Evolutionary conservation across 768 basidiomycete species (phyloP).

Genomic region (Boletus huronensis): DNA sequence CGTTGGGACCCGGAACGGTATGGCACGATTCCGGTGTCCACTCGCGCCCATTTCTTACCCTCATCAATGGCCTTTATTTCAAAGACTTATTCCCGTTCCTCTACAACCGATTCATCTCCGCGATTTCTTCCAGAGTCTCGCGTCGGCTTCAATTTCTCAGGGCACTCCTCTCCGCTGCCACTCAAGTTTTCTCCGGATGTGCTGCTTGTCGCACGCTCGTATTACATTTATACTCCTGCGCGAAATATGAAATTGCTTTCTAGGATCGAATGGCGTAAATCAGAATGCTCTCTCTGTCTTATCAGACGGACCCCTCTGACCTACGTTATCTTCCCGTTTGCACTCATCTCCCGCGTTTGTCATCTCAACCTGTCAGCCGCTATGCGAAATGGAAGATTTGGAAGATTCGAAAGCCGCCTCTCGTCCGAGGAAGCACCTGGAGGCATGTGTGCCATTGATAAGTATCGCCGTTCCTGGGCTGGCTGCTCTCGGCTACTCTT

Average conservation of each 20-base stretch:
- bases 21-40: not conserved
- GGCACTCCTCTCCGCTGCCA: no score
- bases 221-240: not conserved
- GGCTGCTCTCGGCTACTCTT: not conserved
- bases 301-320: not conserved
- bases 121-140: not conserved
- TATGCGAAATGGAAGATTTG: conserved; percentile 3
- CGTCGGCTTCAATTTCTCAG: not conserved
- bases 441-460: not conserved
- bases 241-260: not conserved
- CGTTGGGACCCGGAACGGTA: not conserved
- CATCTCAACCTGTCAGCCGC: conserved; percentile 1
- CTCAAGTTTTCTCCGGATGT: not conserved
- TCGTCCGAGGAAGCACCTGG: conserved; percentile 1
- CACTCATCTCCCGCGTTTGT: not conserved
- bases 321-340: not conserved
- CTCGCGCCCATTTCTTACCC: not conserved
- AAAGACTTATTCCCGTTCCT: not conserved
- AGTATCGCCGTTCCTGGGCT: not conserved
- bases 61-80: not conserved
- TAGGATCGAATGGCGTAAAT: not conserved
- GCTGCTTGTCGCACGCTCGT: not conserved
- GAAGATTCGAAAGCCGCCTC: conserved; percentile 1
- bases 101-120: conserved; percentile 2
- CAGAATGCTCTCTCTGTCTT: not conserved